Conservation (phyloP, 129 eudicot species). For the Logfia minima region DNA sequence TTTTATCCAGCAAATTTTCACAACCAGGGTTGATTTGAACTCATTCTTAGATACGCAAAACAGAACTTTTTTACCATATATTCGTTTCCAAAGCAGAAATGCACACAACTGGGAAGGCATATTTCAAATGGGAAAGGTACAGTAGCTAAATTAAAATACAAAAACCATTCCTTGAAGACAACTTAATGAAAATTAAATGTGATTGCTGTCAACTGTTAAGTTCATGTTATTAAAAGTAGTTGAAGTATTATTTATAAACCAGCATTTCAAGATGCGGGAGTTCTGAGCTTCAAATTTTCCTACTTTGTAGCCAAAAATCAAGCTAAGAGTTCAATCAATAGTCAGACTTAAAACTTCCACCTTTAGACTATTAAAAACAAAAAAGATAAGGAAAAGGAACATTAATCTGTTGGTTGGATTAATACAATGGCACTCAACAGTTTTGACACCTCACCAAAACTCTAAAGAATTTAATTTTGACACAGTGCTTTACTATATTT, state of each 20-base stretch:
- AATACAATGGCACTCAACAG: not conserved
- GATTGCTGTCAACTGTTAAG: not conserved
- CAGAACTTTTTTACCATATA: not conserved
- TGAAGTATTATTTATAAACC: not conserved
- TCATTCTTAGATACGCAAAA: not conserved
- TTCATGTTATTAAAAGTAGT: not conserved
- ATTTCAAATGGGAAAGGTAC: not conserved
- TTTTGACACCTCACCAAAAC: slow-evolving; percentile 2
- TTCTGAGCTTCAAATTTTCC: too few species aligned
- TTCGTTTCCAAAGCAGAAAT: not conserved
- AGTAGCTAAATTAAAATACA: not conserved
- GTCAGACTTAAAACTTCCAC: slow-evolving; percentile 1
- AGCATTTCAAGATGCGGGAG: not conserved
- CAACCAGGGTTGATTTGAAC: not conserved
- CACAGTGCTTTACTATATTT: not conserved
- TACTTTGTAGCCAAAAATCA: not conserved
- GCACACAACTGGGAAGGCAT: not conserved
- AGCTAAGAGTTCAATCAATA: not conserved
- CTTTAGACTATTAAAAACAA: not conserved
- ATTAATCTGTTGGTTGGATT: slow-evolving; percentile 10
- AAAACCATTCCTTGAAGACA: not conserved
- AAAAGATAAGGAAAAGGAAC: not conserved
- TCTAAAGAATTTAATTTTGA: not conserved
- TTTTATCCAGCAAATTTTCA: not conserved
- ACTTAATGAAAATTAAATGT: not conserved